Conservation (phyloP, 2,329 filamentous ascomycete species). For the Beauveria pseudobassiana region DNA sequence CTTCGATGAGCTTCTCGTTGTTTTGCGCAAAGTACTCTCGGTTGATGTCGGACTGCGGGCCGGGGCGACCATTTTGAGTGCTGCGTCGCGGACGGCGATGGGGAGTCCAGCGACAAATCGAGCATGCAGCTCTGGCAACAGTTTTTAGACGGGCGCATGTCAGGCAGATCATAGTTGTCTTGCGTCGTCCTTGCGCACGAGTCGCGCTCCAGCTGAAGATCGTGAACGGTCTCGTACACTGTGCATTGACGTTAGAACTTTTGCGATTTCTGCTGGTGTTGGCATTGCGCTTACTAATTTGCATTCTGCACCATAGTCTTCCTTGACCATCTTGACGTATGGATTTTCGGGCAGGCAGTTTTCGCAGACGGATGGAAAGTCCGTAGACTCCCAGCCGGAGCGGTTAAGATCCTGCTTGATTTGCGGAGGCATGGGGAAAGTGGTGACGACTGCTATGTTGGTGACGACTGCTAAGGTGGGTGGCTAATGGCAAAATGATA, state of each 20-base stretch:
- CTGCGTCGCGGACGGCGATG: conserved; percentile 90
- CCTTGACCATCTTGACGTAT: conserved; percentile 98
- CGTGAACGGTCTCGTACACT: conserved; percentile 90
- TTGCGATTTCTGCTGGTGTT: background rate
- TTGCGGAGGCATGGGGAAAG: conserved; percentile 64
- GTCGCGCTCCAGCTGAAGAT: conserved; percentile 93
- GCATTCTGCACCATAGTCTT: conserved; percentile 86
- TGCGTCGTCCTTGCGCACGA: conserved; percentile 78
- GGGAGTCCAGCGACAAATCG: conserved; percentile 91
- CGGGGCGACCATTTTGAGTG: conserved; percentile 94
- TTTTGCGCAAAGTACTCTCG: conserved; percentile 97
- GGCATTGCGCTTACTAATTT: conserved; percentile 44
- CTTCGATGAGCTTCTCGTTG: conserved; percentile 90
- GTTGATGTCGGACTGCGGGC: conserved; percentile 87
- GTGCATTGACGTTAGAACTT: conserved; percentile 14
- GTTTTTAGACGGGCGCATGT: conserved; percentile 97
- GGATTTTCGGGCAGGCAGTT: conserved; percentile 93
- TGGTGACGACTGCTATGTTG: conserved; percentile 2
- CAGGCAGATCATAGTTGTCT: conserved; percentile 89
- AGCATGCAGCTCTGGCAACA: conserved; percentile 99
- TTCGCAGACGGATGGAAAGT: conserved; percentile 84
- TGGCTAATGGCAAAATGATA: background rate
- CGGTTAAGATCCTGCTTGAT: conserved; percentile 96
- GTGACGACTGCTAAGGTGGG: background rate
- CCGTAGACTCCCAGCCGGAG: conserved; percentile 90